Percentiles rank a stretch among this genome's conserved stretches.
phyloP scores from a whole-genome alignment of 306 rosid species.

The Ceratonia siliqua region DNA sequence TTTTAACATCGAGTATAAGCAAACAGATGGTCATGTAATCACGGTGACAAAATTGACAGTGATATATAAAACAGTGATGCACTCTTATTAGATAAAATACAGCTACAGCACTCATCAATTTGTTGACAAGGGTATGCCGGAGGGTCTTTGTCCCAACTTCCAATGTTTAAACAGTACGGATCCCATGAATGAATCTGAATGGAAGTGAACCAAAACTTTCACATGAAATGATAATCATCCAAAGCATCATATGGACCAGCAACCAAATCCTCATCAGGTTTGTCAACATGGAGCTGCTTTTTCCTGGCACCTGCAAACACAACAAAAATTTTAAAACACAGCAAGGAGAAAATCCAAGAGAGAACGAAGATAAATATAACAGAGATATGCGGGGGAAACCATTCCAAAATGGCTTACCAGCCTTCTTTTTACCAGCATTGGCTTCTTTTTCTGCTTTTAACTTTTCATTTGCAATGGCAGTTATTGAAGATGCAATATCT shows the following conservation, averaged over 20 bases:
- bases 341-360: neutral
- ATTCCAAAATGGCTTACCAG: conserved; percentile 45
- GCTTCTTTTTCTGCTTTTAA: conserved; percentile 89
- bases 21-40: neutral
- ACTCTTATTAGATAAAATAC: conserved; percentile 42
- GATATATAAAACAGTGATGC: conserved; percentile 32
- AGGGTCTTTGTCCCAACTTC: conserved; percentile 51
- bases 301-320: conserved; percentile 71
- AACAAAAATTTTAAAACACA: neutral
- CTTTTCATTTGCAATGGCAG: conserved; percentile 94
- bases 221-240: conserved; percentile 92
- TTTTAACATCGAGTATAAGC: conserved; percentile 11
- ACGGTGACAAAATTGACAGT: conserved; percentile 46
- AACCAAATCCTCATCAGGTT: conserved; percentile 77
- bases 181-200: conserved; percentile 37
- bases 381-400: neutral
- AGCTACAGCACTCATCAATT: conserved; percentile 44
- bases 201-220: conserved; percentile 43
- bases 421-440: conserved; percentile 86
- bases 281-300: conserved; percentile 84
- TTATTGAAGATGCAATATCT: conserved; percentile 81
- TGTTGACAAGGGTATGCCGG: conserved; percentile 40
- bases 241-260: conserved; percentile 55
- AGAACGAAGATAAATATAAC: neutral
- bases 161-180: conserved; percentile 34